Evolutionary conservation across 192 early-diverging fungal genomes (phyloP).

Genomic region (Gamsiella multidivaricata): DNA sequence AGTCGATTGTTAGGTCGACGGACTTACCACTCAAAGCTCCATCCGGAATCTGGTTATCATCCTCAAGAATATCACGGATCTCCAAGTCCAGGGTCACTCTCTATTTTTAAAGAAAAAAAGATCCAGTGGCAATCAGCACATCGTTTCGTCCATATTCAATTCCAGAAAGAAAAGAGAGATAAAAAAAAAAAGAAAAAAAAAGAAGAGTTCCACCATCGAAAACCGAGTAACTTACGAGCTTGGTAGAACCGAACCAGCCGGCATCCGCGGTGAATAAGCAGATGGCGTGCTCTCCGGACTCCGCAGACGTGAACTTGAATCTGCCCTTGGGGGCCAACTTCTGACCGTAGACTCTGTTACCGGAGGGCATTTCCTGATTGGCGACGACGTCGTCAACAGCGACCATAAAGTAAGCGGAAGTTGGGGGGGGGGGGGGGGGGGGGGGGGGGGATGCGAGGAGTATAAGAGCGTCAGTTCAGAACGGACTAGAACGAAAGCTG

Average conservation of each 20-base stretch:
- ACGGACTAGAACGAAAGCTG: not conserved
- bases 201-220: not conserved
- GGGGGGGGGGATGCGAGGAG: too few species aligned
- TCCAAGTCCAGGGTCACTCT: conserved; percentile 61
- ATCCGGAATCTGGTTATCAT: conserved; percentile 36
- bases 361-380: conserved; percentile 63
- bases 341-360: conserved; percentile 73
- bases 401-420: not conserved
- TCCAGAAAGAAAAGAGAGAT: not conserved
- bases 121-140: too few species aligned
- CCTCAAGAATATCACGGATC: conserved; percentile 55
- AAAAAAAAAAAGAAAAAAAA: conserved; percentile 12
- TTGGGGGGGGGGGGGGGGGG: too few species aligned
- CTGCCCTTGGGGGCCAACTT: conserved; percentile 77
- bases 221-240: conserved; percentile 63
- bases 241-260: conserved; percentile 76
- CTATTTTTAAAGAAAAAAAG: too few species aligned
- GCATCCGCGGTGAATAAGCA: conserved; percentile 78
- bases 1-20: not conserved
- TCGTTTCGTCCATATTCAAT: too few species aligned
- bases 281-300: conserved; percentile 89
- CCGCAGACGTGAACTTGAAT: conserved; percentile 92
- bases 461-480: too few species aligned
- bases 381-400: not conserved
- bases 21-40: conserved; percentile 52